phyloP scores from a whole-genome alignment of 176 grass and related monocot species.

The Thinopyrum elongatum region DNA sequence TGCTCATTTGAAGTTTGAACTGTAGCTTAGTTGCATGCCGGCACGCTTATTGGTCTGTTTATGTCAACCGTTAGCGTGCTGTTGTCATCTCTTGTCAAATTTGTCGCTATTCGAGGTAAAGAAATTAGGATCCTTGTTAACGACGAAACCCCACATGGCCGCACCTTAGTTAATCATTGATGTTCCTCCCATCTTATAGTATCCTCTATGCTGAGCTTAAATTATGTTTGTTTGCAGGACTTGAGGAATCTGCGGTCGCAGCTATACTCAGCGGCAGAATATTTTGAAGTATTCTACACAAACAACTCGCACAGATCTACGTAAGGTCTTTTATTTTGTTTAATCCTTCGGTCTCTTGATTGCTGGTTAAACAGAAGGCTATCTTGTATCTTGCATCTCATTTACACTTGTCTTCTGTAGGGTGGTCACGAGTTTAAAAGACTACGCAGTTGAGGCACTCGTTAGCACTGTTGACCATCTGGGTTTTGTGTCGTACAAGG shows the following conservation, averaged over 20 bases:
- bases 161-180: constrained; percentile 35
- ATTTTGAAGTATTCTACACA: constrained; percentile 89
- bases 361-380: constrained; percentile 5
- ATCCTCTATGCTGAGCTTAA: constrained; percentile 34
- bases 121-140: constrained; percentile 41
- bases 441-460: constrained; percentile 81
- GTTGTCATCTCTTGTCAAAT: constrained; percentile 31
- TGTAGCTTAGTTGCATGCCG: neutral
- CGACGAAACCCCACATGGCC: constrained; percentile 38
- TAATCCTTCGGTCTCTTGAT: constrained; percentile 6
- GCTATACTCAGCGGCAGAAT: constrained; percentile 89
- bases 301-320: constrained; percentile 74
- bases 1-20: constrained; percentile 9
- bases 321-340: constrained; percentile 45
- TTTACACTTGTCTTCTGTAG: constrained; percentile 44
- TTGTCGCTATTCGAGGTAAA: constrained; percentile 25
- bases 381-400: constrained; percentile 4
- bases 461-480: constrained; percentile 88
- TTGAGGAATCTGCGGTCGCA: constrained; percentile 94
- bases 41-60: constrained; percentile 17
- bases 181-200: constrained; percentile 37
- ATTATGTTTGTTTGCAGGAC: constrained; percentile 62
- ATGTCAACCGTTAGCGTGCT: constrained; percentile 13
- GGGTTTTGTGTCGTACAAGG: constrained; percentile 91
- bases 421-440: constrained; percentile 79